Conservation (phyloP, 306 rosid species). For the Fagus crenata region DNA sequence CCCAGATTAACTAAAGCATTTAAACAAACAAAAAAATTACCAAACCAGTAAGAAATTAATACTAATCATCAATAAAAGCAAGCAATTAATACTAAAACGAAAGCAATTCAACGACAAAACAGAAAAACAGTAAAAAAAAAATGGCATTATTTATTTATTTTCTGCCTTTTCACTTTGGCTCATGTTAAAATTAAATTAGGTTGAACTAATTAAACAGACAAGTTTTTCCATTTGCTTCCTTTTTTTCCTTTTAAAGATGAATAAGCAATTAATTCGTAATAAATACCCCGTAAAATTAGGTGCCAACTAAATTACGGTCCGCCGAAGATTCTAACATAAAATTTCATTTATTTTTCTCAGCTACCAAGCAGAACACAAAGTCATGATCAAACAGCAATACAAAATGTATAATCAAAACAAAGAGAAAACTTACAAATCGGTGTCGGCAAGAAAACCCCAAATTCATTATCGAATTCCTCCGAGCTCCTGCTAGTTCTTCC, state of each 20-base stretch:
- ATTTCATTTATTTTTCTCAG: not conserved
- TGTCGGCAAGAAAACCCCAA: constrained; percentile 39
- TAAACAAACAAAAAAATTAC: not conserved
- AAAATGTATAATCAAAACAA: not conserved
- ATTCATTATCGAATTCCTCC: constrained; percentile 40
- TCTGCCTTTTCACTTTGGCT: not conserved
- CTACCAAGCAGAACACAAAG: not conserved
- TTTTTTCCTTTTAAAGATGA: not conserved
- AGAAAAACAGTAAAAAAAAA: not conserved
- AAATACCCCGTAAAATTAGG: not conserved
- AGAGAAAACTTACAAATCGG: constrained; percentile 43
- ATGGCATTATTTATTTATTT: not conserved
- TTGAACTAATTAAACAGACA: not conserved
- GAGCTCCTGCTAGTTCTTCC: not conserved
- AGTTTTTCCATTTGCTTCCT: not conserved
- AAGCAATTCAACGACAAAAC: not conserved
- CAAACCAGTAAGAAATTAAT: not conserved
- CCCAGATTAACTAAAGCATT: not conserved
- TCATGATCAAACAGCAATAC: constrained; percentile 7
- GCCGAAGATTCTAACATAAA: not conserved
- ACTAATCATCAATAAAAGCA: not conserved
- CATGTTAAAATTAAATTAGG: constrained; percentile 2
- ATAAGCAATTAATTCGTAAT: not conserved
- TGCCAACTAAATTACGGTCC: not conserved
- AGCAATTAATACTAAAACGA: not conserved